Evolutionary conservation across 2,329 filamentous ascomycete species (phyloP).

Genomic region (Akanthomyces dipterigenus): DNA sequence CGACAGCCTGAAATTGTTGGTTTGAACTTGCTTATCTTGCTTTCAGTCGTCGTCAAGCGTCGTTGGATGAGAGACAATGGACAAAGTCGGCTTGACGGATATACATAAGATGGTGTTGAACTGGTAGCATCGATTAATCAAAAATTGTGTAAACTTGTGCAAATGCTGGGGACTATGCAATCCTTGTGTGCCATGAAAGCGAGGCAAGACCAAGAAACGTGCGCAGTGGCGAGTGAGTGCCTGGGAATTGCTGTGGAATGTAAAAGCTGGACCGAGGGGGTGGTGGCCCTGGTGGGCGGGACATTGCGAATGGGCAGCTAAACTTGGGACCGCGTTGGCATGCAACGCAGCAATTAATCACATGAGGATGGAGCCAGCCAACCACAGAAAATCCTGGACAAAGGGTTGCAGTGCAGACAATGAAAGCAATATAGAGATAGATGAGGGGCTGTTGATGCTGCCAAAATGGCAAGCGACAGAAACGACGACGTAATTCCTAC

Average conservation of each 20-base stretch:
- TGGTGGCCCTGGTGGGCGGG: no score
- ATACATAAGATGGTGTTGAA: conserved; percentile 4
- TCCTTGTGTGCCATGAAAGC: not conserved
- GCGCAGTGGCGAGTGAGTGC: not conserved
- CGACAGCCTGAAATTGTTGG: not conserved
- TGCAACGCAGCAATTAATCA: not conserved
- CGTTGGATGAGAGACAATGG: conserved; percentile 1
- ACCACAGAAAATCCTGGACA: not conserved
- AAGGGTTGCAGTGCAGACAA: not conserved
- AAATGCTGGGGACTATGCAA: not conserved
- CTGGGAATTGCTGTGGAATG: not conserved
- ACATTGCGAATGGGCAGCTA: not conserved
- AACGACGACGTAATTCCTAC: not conserved
- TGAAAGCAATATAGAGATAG: not conserved
- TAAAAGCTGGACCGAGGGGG: no score
- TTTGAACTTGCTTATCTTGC: conserved; percentile 1
- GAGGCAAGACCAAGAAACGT: not conserved
- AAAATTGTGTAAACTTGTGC: not conserved
- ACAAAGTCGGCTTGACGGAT: not conserved
- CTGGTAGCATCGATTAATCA: not conserved
- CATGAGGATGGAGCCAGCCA: not conserved
- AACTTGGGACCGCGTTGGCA: not conserved
- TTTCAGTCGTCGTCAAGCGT: not conserved
- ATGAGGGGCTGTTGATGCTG: not conserved
- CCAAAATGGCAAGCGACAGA: not conserved